Evolutionary conservation across 257 asterid species (phyloP).

Genomic region (Anisodus acutangulus): DNA sequence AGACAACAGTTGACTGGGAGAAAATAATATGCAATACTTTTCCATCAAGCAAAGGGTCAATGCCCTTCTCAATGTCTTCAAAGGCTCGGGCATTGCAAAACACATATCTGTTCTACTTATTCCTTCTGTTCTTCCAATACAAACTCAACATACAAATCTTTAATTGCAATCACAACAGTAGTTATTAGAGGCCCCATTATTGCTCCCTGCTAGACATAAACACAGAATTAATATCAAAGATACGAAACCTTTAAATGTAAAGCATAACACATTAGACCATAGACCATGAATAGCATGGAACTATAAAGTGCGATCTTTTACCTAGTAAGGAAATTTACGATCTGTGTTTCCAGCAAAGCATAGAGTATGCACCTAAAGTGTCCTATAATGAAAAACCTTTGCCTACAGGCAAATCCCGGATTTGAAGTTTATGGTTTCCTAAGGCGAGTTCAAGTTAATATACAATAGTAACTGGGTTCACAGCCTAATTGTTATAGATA

Average conservation of each 20-base stretch:
- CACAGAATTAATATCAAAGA: background rate
- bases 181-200: conserved; percentile 80
- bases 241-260: background rate
- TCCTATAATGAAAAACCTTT: background rate
- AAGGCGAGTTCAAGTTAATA: no score
- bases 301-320: background rate
- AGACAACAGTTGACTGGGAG: background rate
- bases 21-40: background rate
- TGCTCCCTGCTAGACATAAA: conserved; percentile 60
- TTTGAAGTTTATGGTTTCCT: no score
- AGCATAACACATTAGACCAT: background rate
- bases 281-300: background rate
- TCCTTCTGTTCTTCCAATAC: conserved; percentile 59
- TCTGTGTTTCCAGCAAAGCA: background rate
- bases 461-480: no score
- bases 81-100: background rate
- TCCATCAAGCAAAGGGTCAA: conserved; percentile 1
- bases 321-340: background rate
- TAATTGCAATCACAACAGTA: conserved; percentile 69
- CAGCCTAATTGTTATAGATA: no score
- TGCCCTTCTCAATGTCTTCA: background rate
- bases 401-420: background rate
- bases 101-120: background rate
- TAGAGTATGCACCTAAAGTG: background rate
- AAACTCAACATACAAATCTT: conserved; percentile 71